Evolutionary conservation across 2,329 filamentous ascomycete genomes (phyloP), one percentile per base, ranked within the genome.

Genomic region (Colletotrichum scovillei): DNA sequence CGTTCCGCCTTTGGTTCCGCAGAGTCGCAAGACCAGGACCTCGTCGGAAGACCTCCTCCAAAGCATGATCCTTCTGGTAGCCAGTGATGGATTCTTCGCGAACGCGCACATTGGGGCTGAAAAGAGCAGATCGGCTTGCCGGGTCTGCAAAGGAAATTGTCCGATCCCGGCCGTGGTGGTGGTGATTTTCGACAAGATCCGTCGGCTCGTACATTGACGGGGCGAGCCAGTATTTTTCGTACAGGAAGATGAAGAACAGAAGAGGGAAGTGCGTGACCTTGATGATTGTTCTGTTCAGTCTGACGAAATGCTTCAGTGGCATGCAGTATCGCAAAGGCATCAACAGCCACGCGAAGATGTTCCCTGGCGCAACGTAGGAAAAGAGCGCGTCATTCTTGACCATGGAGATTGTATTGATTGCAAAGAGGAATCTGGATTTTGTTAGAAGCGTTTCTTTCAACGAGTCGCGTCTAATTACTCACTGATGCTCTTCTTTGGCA

Each of bases 321-420:
- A 98, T 91, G 77, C 91, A 85, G 80, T 93, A 97, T 75, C 95
- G 90, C 57, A 97, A 82, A 0, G 96, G 96, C 78, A 95, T 95
- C 32, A 98, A 86, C 0, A 96, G 80, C 96, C 95, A 98, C 1
- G 94, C 95, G 75, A 98, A 89, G 35, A 98, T 93, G 80, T 98
- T 98, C 16, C 94, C 93, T 0, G 96, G 96, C 1, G 96, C 94
- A 74, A 98, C 90, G 80, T 98, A 98, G 4, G 95, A 97, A 85
- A 98, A 98, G 0, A 98, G 86, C 0, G 95, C 94, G 81, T 98
- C 96, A n/a, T 97, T 98, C 82, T 98, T 98, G 76, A 98, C 96
- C 94, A 98, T 97, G 5, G 95, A 97, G 63, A 98, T 97, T 5
- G 96, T 97, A 80, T 98, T 98, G 81, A 98, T 95, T 0, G 96